Evolutionary conservation across 2,329 filamentous ascomycete species (phyloP), one percentile per base, ranked within the genome.

Genomic region (Fusarium nurragi): DNA sequence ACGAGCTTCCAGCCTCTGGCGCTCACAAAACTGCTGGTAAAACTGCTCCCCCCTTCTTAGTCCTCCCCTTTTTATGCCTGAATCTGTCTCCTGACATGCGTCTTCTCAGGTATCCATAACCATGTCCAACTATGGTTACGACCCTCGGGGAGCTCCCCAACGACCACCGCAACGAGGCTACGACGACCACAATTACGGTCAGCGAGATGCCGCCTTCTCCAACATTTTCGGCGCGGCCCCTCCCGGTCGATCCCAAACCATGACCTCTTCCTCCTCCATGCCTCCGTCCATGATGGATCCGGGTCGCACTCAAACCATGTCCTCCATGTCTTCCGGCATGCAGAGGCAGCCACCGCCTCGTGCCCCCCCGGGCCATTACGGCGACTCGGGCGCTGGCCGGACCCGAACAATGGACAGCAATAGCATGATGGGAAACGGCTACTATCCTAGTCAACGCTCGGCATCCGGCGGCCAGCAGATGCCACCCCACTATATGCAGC

Each of bases 201-300:
- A 95, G 79, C 90, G 95, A 80, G 94, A 99, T 86, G 92, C 93
- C 70, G 95, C 94, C 68, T 99, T 96, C 78, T 93, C 91, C 68
- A 94, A 94, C 80, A 98, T 98, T 75, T 99, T 98, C 77, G 95
- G 94, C 70, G 89, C 88, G 67, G 86, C 92, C 67, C 93, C 93
- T 43, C 88, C 92, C 41, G 94, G 94, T 57, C 90, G 95, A 77
- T 96, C 94, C 56, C 94, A 97, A 75, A 97, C 94, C 23, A 97
- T 98, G 93, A 95, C 90, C 65, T 93, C 91, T 54, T 93, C 91
- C 52, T 89, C 93, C 66, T 85, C 90, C 38, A 74, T 79, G 58
- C 87, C 86, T 54, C 79, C 82, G 45, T 77, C 80, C 71, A 81
- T 82, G 76, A 80, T 79, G 71, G 73, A 82, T 52, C 80, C 80